A percentile compares a stretch with the other conserved stretches of the same genome.
phyloP scores from a whole-genome alignment of 2,329 filamentous ascomycete genomes.

The Penicillium paneum region DNA sequence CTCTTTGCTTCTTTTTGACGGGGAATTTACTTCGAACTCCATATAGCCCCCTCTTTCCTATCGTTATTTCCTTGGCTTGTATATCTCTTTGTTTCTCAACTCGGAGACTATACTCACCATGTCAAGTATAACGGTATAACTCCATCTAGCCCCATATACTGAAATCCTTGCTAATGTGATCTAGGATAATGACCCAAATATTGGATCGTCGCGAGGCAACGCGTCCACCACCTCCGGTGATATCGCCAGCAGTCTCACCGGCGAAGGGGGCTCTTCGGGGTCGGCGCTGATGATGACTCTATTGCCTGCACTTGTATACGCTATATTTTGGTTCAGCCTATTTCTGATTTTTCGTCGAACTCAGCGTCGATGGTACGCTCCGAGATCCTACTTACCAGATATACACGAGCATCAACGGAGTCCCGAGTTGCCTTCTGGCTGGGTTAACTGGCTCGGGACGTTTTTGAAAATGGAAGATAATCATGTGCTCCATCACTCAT shows the following conservation, averaged over 20 bases:
- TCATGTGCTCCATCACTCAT: constrained; percentile 84
- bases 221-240: constrained; percentile 36
- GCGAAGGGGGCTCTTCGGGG: constrained; percentile 48
- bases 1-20: constrained; percentile 1
- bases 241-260: constrained; percentile 29
- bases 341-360: constrained; percentile 49
- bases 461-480: constrained; percentile 63
- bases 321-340: constrained; percentile 42
- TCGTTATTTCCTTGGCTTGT: constrained; percentile 4
- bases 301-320: constrained; percentile 46
- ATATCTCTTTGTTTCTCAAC: not conserved
- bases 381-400: constrained; percentile 43
- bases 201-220: constrained; percentile 41
- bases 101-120: constrained; percentile 11
- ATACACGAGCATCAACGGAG: constrained; percentile 47
- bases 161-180: not conserved
- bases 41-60: not conserved
- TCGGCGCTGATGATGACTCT: constrained; percentile 50
- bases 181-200: constrained; percentile 42
- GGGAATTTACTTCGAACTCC: constrained; percentile 6
- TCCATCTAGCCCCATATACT: not conserved
- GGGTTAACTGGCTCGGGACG: constrained; percentile 54
- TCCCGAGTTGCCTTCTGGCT: constrained; percentile 46
- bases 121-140: constrained; percentile 15
- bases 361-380: constrained; percentile 47